These are phyloP conservation scores for Helicocarpus griseus DNA, from an alignment of 2,329 filamentous ascomycete genomes.

Conservation along the genomic window DNA sequence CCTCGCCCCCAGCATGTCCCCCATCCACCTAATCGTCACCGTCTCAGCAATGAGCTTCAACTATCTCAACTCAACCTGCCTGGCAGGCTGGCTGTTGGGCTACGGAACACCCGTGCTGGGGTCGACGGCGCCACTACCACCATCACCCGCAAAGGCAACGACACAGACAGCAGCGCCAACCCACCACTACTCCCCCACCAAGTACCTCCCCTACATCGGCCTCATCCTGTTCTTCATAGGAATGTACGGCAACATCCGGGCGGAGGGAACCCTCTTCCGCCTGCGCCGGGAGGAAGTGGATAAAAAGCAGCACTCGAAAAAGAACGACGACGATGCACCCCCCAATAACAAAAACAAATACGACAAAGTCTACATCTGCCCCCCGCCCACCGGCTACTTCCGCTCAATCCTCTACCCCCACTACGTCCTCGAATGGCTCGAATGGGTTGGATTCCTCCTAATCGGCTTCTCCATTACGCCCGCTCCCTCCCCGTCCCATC, in stretches of 20 bases:
- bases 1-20: constrained; percentile 81
- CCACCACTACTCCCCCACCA: constrained; percentile 44
- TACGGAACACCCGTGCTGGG: constrained; percentile 48
- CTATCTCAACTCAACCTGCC: constrained; percentile 63
- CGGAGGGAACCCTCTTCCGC: constrained; percentile 82
- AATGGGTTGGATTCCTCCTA: constrained; percentile 86
- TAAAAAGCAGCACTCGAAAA: constrained; percentile 43
- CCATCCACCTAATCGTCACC: constrained; percentile 65
- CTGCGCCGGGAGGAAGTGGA: constrained; percentile 62
- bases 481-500: neutral
- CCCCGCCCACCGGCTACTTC: constrained; percentile 71
- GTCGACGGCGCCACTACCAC: constrained; percentile 10
- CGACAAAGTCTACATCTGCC: constrained; percentile 79
- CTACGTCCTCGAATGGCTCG: constrained; percentile 93
- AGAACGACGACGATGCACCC: constrained; percentile 27
- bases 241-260: constrained; percentile 70
- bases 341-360: constrained; percentile 41
- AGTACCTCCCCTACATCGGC: constrained; percentile 46
- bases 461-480: constrained; percentile 27
- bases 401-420: constrained; percentile 77
- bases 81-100: constrained; percentile 73
- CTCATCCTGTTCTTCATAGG: constrained; percentile 67
- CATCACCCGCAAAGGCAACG: constrained; percentile 1
- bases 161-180: no score
- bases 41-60: constrained; percentile 61